Evolutionary conservation across 768 basidiomycete genomes (phyloP), one percentile per base, ranked within the genome.

Genomic region (Pleurotus platypus): DNA sequence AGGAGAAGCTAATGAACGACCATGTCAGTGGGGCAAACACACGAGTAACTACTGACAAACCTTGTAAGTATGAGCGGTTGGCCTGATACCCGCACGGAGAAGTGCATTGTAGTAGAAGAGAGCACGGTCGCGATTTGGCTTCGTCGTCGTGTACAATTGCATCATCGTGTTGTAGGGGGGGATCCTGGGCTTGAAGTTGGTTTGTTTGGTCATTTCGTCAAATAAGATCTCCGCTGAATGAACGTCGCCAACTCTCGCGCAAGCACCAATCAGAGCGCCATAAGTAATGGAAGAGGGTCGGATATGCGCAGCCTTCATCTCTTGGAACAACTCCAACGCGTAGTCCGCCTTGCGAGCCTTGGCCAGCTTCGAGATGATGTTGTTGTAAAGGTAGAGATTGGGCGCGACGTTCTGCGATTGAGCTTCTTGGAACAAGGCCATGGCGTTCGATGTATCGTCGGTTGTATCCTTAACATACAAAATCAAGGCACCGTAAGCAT

Each of bases 111-210:
- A 89, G 69, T 87, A 98, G 63, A 81, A 76, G 24, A 98, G 71
- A 15, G 88, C 90, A 47, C 85, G 81, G 24, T 80, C 80, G 53
- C 94, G 83, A 60, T 92, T 87, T 1, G 94, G 96, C 69, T 90
- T 91, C n/a, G 90, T 94, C 56, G 87, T 84, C 49, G 89, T 87
- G 72, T 93, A 94, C 64, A 96, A 78, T 69, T 99, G 97, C 84
- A 99, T 98, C 94, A 99, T 97, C 35, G 90, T 94, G 74, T 99
- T 99, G 79, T 87, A 99, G 0, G 96, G 96, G 16, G 96, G 97
- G 1, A 97, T 86, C 5, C 94, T 80, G 7, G 95, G 88, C 72
- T 80, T 88, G 78, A 94, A 98, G 62, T 87, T 88, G 37, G 71
- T 75, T 58, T 84, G 77, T 45, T 70, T 61, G 0, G 76, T 69